Percentiles rank a stretch among this genome's conserved stretches.
phyloP scores from a whole-genome alignment of 768 basidiomycete genomes.

The Neoboletus subvelutipes region DNA sequence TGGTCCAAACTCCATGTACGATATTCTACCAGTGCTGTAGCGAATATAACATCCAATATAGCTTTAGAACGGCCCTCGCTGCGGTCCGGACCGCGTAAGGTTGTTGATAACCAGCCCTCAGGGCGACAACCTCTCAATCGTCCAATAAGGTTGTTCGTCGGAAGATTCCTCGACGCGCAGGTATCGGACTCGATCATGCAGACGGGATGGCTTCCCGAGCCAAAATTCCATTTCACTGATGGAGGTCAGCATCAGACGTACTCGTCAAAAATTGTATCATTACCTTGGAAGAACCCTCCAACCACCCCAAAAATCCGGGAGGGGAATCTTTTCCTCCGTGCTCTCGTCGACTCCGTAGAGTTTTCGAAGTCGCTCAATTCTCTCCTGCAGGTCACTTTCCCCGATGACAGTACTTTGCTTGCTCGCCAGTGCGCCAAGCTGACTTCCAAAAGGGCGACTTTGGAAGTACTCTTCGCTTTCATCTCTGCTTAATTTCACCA shows the following conservation, averaged over 20 bases:
- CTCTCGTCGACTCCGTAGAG: slow-evolving; percentile 52
- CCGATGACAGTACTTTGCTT: slow-evolving; percentile 77
- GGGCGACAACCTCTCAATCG: slow-evolving; percentile 76
- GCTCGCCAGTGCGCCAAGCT: slow-evolving; percentile 93
- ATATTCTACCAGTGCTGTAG: not conserved
- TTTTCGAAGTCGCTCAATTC: slow-evolving; percentile 56
- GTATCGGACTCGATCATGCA: slow-evolving; percentile 89
- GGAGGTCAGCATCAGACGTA: slow-evolving; percentile 6
- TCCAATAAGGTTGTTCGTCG: slow-evolving; percentile 63
- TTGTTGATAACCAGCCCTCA: slow-evolving; percentile 31
- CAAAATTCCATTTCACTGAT: slow-evolving; percentile 94
- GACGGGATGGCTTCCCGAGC: slow-evolving; percentile 91
- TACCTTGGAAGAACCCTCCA: slow-evolving; percentile 93
- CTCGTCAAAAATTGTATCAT: not conserved
- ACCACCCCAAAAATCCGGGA: slow-evolving; percentile 95
- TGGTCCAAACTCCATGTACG: not conserved
- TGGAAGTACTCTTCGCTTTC: slow-evolving; percentile 86
- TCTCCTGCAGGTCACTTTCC: slow-evolving; percentile 65
- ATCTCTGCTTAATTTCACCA: slow-evolving; percentile 69
- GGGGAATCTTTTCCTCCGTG: slow-evolving; percentile 52
- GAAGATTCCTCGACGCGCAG: slow-evolving; percentile 49
- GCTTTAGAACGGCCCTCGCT: not conserved
- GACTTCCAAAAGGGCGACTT: slow-evolving; percentile 78
- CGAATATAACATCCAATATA: not conserved
- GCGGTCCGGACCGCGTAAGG: not conserved